Conservation (phyloP, 179 eudicot species). For the Amaranthus tricolor region DNA sequence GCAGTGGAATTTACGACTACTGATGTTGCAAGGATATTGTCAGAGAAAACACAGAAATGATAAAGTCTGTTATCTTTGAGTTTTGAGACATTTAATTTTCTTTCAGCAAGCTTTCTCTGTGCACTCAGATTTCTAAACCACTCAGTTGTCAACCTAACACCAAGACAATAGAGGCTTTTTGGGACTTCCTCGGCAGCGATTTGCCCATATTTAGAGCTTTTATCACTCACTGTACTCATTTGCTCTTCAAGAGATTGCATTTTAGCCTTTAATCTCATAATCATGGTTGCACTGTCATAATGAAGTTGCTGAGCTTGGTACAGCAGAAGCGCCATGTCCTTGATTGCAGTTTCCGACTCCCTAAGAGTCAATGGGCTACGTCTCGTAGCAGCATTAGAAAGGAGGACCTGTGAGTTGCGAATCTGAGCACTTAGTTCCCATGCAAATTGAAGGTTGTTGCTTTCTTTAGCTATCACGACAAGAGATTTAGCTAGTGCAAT, state of each 20-base stretch:
- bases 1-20: conserved; percentile 83
- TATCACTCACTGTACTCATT: conserved; percentile 59
- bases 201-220: conserved; percentile 75
- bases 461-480: conserved; percentile 82
- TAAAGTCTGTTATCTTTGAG: conserved; percentile 50
- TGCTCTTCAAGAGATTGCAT: conserved; percentile 85
- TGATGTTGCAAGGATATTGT: conserved; percentile 86
- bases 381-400: conserved; percentile 73
- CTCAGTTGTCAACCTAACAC: conserved; percentile 63
- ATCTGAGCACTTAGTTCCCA: conserved; percentile 93
- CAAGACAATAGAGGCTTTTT: conserved; percentile 78
- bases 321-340: conserved; percentile 79
- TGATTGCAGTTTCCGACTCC: conserved; percentile 65
- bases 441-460: conserved; percentile 85
- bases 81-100: conserved; percentile 37
- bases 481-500: conserved; percentile 77
- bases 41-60: conserved; percentile 85
- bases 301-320: conserved; percentile 76
- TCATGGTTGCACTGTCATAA: conserved; percentile 84
- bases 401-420: conserved; percentile 73
- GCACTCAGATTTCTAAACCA: conserved; percentile 55
- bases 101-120: conserved; percentile 40
- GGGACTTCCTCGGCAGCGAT: conserved; percentile 93
- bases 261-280: conserved; percentile 78
- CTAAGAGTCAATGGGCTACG: conserved; percentile 53